phyloP scores from a whole-genome alignment of 2,329 filamentous ascomycete genomes.

The Rhinocladiella mackenziei region DNA sequence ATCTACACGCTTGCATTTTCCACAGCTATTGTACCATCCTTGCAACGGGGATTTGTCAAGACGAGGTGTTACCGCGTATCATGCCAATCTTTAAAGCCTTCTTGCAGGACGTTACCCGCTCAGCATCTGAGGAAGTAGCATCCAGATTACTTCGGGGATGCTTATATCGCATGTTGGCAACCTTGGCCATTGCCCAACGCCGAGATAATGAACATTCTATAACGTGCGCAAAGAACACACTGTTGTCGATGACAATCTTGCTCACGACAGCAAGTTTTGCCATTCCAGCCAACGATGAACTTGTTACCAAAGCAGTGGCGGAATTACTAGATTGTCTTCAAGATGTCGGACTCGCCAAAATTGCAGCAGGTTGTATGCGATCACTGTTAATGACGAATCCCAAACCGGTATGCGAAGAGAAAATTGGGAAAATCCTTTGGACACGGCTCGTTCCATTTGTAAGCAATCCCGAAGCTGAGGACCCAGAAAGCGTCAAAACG shows the following conservation, averaged over 20 bases:
- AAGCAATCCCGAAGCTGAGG: slow-evolving; percentile 62
- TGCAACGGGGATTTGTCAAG: slow-evolving; percentile 80
- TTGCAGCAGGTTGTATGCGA: slow-evolving; percentile 83
- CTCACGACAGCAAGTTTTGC: slow-evolving; percentile 74
- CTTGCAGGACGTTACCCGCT: slow-evolving; percentile 57
- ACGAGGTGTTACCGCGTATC: slow-evolving; percentile 81
- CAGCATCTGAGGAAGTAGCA: slow-evolving; percentile 40
- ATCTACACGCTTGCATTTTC: slow-evolving; percentile 91
- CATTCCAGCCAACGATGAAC: slow-evolving; percentile 68
- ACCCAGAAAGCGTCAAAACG: slow-evolving; percentile 70
- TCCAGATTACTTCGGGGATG: slow-evolving; percentile 76
- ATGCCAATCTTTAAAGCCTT: slow-evolving; percentile 91
- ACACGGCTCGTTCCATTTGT: slow-evolving; percentile 74
- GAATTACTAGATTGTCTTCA: slow-evolving; percentile 79
- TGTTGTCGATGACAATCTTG: slow-evolving; percentile 83
- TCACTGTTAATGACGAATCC: slow-evolving; percentile 67
- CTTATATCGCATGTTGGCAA: slow-evolving; percentile 74
- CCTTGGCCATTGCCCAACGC: slow-evolving; percentile 51
- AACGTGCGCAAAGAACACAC: slow-evolving; percentile 85
- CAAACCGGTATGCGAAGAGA: slow-evolving; percentile 63
- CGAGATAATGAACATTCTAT: slow-evolving; percentile 66
- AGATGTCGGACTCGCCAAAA: slow-evolving; percentile 62
- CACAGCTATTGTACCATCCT: slow-evolving; percentile 95
- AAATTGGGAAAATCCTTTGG: slow-evolving; percentile 69
- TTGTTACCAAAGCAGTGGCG: slow-evolving; percentile 70